Evolutionary conservation across 176 grass and related monocot genomes (phyloP).

Genomic region (Olyra latifolia): DNA sequence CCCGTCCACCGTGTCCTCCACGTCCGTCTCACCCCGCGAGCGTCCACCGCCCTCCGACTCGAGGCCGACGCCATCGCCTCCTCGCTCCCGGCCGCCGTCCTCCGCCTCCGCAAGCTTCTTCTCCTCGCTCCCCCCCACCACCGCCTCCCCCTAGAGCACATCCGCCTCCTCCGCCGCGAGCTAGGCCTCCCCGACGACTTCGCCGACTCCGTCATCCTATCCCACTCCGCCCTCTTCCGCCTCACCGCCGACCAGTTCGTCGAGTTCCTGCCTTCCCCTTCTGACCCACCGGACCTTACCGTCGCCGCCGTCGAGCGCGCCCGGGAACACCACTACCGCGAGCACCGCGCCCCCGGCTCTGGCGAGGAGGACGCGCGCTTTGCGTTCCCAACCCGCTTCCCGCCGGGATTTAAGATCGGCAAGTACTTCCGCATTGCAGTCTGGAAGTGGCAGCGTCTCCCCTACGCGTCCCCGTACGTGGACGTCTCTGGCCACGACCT

Average conservation of each 20-base stretch:
- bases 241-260: slow-evolving; percentile 66
- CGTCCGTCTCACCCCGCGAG: slow-evolving; percentile 74
- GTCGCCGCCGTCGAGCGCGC: slow-evolving; percentile 61
- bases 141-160: slow-evolving; percentile 79
- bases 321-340: slow-evolving; percentile 71
- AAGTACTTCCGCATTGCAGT: slow-evolving; percentile 85
- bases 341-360: slow-evolving; percentile 39
- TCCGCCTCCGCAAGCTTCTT: slow-evolving; percentile 77
- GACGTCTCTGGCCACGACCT: slow-evolving; percentile 80
- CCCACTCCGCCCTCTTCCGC: slow-evolving; percentile 64
- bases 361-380: slow-evolving; percentile 80
- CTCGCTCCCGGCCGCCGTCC: slow-evolving; percentile 34
- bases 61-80: slow-evolving; percentile 51
- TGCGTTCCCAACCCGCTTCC: slow-evolving; percentile 76
- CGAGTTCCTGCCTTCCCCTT: slow-evolving; percentile 52
- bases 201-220: slow-evolving; percentile 65
- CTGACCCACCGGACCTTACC: slow-evolving; percentile 51
- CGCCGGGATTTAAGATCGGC: slow-evolving; percentile 92
- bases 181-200: slow-evolving; percentile 86
- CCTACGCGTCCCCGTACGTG: slow-evolving; percentile 79
- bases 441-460: slow-evolving; percentile 94
- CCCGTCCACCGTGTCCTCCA: slow-evolving; percentile 84
- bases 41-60: slow-evolving; percentile 34
- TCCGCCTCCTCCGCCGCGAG: slow-evolving; percentile 67
- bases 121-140: slow-evolving; percentile 57